Base-by-base conservation (phyloP, 805 yeast species). In the Wickerhamomyces chambardii region DNA sequence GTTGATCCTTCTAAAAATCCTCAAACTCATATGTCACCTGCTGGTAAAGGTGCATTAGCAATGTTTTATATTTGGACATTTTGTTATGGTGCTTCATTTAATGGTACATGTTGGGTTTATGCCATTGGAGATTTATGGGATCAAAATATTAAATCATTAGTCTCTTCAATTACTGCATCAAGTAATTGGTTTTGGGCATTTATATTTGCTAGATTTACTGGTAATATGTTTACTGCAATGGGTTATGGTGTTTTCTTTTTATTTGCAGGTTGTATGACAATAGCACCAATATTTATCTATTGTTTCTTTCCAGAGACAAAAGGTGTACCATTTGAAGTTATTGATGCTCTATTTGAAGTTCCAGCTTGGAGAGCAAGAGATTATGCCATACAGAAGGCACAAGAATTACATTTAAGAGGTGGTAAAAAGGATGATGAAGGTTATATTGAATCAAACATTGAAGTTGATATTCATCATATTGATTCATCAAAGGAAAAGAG, bases 271-370 rank as follows among this genome's bases (percentile, higher is more conserved):
- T 38, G 39, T 19, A 42, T 42, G 46, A 31, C 44, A 3, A 19
- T 41, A 2, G 38, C 35, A 4, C 45, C 47, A 5, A 6, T 43
- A 10, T 28, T 59, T 16, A 51, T 63, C 9, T 66, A 53, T 44
- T 55, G 66, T 42, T 49, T 64, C 28, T 60, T 60, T 34, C 73
- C 73, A 10, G 73, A 68, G 42, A 66, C 73, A 4, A 56, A 59
- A 34, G 73, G 70, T 15, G 53, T 70, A 34, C 52, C 67, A 14
- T 56, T 66, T 48, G 75, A 67, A 44, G 64, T 63, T 36, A 63
- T 67, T 52, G 71, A 67, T 33, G 41, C 41, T 19, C 30, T 51
- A 17, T 51, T 52, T 24, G 28, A 35, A 17, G 37, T 39, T 18
- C 40, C 38, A 15, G 44, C 48, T 16, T 46, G 47, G 47, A 40